Evolutionary conservation across 2,329 filamentous ascomycete genomes (phyloP), one percentile per base, ranked within the genome.

Genomic region (Tolypocladium nubicola): DNA sequence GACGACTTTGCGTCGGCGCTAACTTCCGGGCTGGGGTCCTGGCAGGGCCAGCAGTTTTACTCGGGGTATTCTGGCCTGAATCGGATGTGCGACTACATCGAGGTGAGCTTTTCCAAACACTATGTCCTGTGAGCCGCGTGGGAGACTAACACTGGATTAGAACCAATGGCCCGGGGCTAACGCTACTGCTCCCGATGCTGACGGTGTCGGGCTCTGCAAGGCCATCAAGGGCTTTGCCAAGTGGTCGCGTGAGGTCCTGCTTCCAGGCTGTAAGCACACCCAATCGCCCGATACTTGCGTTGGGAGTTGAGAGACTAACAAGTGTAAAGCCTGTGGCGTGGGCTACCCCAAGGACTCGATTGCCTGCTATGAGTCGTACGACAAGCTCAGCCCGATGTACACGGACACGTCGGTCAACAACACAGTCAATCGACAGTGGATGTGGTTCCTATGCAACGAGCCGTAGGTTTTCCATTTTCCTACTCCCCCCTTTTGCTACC

Each of bases 401-500:
- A 79, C 76, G 4, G 79, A 86, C 65, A 68, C 65, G 21, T 71
- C 68, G 1, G 69, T 79, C 6, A 61, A 61, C 53, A 84, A 85
- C 64, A 56, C 63, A 0, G 62, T 71, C 21, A 73, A 80, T 61
- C 70, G 80, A 0, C 79, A 83, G 60, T 86, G 81, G 82, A 66
- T 73, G 9, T 86, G 83, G 82, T 76, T 84, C 68, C 73, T 77
- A 1, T 86, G 84, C 73, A 85, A 86, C 64, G 80, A 86, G 66
- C 82, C 83, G 63, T 66, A 61, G 52, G n/a, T 78, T 82, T 58
- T n/a, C 30, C 35, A 40, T 35, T 78, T 82, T 58, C 23, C 30
- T 35, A 40, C 38, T 54, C 13, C 33, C 40, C 39, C 1, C 19
- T 14, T 43, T 52, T n/a, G 8, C 57, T 82, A 76, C 3, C 23